Base-by-base conservation (phyloP, 1,284 basidiomycete genomes). In the Vanrija humicola region DNA sequence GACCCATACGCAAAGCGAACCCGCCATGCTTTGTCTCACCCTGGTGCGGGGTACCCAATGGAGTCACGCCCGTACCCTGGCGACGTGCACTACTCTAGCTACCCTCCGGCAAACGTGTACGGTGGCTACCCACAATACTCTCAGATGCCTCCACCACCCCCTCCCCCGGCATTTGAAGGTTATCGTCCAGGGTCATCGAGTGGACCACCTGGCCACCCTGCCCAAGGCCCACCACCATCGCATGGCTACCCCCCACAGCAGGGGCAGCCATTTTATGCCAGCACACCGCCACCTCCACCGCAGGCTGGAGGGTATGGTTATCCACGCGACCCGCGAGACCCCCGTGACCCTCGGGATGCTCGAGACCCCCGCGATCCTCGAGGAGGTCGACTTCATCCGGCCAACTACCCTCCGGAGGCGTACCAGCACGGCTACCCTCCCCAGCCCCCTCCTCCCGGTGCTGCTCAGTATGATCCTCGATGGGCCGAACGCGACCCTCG, bases 101-200 rank as follows among this genome's bases (percentile, higher is more conserved):
- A 61, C 47, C 59, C 55, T 4, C 51, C 48, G 7, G 52, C 56
- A 3, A 50, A 52, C 12, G 53, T 50, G 12, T 54, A 49, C 34
- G 47, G 34, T 12, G 34, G 12, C 28, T 57, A 55, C 18, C 43
- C 50, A 3, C 56, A 52, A 39, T 52, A 39, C 9, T 44, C 38
- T 2, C 59, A 52, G 21, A 57, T 57, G 59, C 26, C 52, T 6
- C 55, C 55, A 1, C 59, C 59, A 14, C 34, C 34, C 1, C 59
- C 59, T 3, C 55, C 55, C 1, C 55, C 59, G 1, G 15, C 44
- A 9, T 56, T 52, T 21, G 58, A 59, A 18, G 51, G 51, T 0
- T 59, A 59, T 46, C 54, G 51, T 3, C 58, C 58, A 12, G 56
- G 51, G 8, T 58, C 48, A 5, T 23, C 48, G 2, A 51, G 58